Conservation (phyloP, 2,329 filamentous ascomycete genomes). For the Venturia carpophila region DNA sequence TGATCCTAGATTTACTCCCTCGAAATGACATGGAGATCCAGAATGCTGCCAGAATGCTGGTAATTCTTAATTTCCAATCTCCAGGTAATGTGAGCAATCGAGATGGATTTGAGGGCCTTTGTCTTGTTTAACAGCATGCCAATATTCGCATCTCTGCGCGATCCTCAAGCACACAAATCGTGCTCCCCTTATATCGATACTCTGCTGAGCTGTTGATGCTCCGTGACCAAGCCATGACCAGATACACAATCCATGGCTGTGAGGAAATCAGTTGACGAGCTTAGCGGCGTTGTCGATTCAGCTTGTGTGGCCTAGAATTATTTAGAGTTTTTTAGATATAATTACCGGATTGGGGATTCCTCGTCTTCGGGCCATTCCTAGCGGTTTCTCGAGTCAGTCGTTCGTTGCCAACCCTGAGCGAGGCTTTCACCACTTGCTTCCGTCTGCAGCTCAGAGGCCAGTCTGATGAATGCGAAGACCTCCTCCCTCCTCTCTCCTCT, state of each 20-base stretch:
- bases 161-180: no score
- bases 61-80: no score
- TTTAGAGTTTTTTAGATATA: background rate
- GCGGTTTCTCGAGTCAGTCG: conserved; percentile 6
- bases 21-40: background rate
- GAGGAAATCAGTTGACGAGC: no score
- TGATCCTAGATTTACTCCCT: background rate
- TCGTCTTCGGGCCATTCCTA: background rate
- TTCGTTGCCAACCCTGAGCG: background rate
- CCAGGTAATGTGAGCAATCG: no score
- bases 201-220: background rate
- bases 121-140: no score
- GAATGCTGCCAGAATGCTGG: no score
- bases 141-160: no score
- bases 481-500: no score
- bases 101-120: no score
- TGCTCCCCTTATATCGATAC: no score
- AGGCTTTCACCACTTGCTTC: background rate
- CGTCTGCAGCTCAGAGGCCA: conserved; percentile 6
- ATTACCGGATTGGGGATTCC: background rate
- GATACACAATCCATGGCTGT: background rate
- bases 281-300: no score
- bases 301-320: background rate
- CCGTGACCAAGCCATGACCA: background rate
- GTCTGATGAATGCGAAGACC: conserved; percentile 9